Evolutionary conservation across 805 yeast genomes (phyloP).

Genomic region (Millerago galiae): DNA sequence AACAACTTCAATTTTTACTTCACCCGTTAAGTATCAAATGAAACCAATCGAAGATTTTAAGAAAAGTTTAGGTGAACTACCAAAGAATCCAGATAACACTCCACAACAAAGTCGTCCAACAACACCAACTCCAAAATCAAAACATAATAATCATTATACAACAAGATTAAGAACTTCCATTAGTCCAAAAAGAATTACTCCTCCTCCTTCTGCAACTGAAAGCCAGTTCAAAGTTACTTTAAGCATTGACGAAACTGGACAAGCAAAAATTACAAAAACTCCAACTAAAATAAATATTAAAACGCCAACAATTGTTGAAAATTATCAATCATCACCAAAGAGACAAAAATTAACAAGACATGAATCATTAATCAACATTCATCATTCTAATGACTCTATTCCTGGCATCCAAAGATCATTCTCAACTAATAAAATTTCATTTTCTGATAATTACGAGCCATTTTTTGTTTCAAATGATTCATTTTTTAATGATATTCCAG

Average conservation of each 20-base stretch:
- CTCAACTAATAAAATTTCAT: conserved; percentile 9
- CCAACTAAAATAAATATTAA: background rate
- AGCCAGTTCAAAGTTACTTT: conserved; percentile 12
- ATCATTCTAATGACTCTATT: conserved; percentile 1
- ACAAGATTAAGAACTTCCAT: background rate
- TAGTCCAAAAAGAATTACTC: background rate
- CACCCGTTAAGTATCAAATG: conserved; percentile 21
- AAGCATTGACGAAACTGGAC: conserved; percentile 22
- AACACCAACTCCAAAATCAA: conserved; percentile 4
- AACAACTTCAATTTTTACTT: conserved; percentile 15
- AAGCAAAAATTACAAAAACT: conserved; percentile 17
- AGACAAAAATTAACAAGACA: conserved; percentile 16
- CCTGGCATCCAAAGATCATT: conserved; percentile 10
- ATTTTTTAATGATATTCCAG: conserved; percentile 16
- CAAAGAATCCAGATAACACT: conserved; percentile 19
- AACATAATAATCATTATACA: background rate
- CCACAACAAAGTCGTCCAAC: conserved; percentile 11
- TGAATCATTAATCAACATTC: conserved; percentile 13
- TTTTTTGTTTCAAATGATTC: conserved; percentile 17
- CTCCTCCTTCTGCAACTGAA: background rate
- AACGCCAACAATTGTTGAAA: background rate
- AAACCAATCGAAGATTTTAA: conserved; percentile 19
- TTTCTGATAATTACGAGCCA: conserved; percentile 14
- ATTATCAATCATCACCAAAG: conserved; percentile 3
- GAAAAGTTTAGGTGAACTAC: conserved; percentile 8